Evolutionary conservation across 257 asterid genomes (phyloP).

Genomic region (Nicotiana tabacum): DNA sequence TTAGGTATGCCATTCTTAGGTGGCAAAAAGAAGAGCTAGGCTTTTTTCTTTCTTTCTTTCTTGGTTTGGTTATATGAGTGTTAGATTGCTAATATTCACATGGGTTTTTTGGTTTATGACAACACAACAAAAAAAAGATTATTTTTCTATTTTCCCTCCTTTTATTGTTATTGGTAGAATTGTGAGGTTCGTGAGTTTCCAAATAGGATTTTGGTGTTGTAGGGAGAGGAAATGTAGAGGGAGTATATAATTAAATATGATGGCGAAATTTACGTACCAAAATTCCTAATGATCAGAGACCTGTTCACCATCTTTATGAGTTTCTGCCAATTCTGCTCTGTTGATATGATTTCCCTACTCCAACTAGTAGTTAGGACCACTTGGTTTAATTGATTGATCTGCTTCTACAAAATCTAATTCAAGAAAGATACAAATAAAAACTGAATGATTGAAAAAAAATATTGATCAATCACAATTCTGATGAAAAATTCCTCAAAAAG

Average conservation of each 20-base stretch:
- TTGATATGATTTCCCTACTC: constrained; percentile 23
- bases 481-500: neutral
- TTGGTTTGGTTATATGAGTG: neutral
- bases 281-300: constrained; percentile 21
- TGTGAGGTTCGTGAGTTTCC: constrained; percentile 25
- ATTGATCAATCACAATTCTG: neutral
- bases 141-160: neutral
- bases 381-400: constrained; percentile 4
- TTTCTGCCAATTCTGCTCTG: constrained; percentile 19
- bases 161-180: neutral
- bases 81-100: constrained; percentile 2
- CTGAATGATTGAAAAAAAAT: neutral
- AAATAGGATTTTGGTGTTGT: constrained; percentile 17
- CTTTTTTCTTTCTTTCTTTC: neutral
- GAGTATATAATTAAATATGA: constrained; percentile 14
- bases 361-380: constrained; percentile 34
- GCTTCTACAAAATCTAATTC: neutral
- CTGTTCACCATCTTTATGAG: constrained; percentile 13
- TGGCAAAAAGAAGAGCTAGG: neutral
- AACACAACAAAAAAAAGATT: neutral
- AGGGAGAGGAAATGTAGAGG: constrained; percentile 10
- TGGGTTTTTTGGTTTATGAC: neutral
- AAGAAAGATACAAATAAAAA: neutral
- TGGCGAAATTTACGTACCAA: constrained; percentile 27
- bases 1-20: constrained; percentile 22